phyloP scores from a whole-genome alignment of 805 yeast genomes.

The Candida sithepensis region DNA sequence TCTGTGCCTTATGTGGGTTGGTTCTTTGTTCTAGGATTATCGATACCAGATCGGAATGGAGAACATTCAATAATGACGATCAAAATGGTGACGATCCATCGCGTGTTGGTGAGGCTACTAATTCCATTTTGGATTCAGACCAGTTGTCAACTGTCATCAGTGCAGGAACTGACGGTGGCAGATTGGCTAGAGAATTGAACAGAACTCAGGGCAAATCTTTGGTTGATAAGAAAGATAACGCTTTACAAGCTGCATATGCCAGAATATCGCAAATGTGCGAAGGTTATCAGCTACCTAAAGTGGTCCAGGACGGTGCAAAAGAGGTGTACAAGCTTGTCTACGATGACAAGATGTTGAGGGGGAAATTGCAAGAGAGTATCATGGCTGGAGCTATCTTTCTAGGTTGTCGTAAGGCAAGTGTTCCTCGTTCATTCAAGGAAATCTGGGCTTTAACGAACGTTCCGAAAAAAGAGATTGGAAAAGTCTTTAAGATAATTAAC shows the following conservation, averaged over 20 bases:
- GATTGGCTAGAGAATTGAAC: constrained; percentile 82
- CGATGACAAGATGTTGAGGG: constrained; percentile 81
- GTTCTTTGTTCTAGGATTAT: constrained; percentile 89
- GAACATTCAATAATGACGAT: constrained; percentile 96
- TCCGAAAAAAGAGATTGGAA: constrained; percentile 91
- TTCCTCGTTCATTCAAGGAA: constrained; percentile 92
- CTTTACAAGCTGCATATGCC: constrained; percentile 82
- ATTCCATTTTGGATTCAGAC: constrained; percentile 86
- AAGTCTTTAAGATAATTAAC: constrained; percentile 81
- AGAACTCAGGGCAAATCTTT: constrained; percentile 84
- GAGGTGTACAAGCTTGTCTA: constrained; percentile 90
- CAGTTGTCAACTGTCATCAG: constrained; percentile 92
- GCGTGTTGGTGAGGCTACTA: constrained; percentile 98
- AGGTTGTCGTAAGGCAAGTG: constrained; percentile 92
- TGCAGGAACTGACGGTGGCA: constrained; percentile 78
- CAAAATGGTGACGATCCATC: constrained; percentile 98
- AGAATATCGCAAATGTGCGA: constrained; percentile 95
- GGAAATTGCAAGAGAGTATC: constrained; percentile 87
- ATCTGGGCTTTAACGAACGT: constrained; percentile 93
- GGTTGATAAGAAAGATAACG: constrained; percentile 85
- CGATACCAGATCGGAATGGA: constrained; percentile 97
- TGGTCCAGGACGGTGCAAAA: constrained; percentile 96
- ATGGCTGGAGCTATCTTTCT: constrained; percentile 95
- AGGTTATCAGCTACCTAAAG: constrained; percentile 89
- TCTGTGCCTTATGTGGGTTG: constrained; percentile 96